Base-by-base conservation (phyloP, 495 filamentous ascomycete species). In the Aspergillus homomorphus region DNA sequence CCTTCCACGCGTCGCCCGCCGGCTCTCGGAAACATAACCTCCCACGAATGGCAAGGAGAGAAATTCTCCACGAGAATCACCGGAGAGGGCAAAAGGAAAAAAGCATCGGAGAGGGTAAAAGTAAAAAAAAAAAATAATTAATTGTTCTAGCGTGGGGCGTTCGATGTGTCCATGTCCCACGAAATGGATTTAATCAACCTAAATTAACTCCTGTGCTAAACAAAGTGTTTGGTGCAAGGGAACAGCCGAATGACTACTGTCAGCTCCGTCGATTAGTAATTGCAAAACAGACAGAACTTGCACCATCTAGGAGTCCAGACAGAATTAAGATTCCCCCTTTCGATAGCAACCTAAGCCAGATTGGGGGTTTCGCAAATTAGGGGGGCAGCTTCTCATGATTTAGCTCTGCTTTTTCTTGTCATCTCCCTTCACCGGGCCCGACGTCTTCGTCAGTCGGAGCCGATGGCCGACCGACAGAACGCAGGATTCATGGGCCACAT, bases 181-280 rank as follows among this genome's bases (percentile, higher is more conserved):
- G 9, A 1, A 48, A 48, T 38, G 20, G 45, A 22, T 20, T 23
- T 20, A 23, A 15, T 48, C 23, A 48, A 23, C 45, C 20, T 16
- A 30, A 28, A 30, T 51, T 51, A 51, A 30, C 24, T 51, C 33
- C 33, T 2, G 33, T 30, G 18, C 21, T 7, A 51, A 18, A 8
- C 15, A 28, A 30, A 28, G 18, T 51, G 48, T 28, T 38, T 51
- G 30, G 48, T 51, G 48, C 48, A 51, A 51, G 48, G 48, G 48
- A 51, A 28, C 19, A 28, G 48, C 48, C 48, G 48, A 51, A 51
- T 51, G 48, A 51, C 48, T 28, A 38, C 10, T 38, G 33, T 12
- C 33, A 22, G 46, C 46, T 24, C 22, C 12, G 46, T 24, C 21
- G 24, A 28, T 26, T 14, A 16, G 4, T 15, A 28, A 30, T 51